Conservation (phyloP, 179 eudicot species). For the Beta corolliflora region DNA sequence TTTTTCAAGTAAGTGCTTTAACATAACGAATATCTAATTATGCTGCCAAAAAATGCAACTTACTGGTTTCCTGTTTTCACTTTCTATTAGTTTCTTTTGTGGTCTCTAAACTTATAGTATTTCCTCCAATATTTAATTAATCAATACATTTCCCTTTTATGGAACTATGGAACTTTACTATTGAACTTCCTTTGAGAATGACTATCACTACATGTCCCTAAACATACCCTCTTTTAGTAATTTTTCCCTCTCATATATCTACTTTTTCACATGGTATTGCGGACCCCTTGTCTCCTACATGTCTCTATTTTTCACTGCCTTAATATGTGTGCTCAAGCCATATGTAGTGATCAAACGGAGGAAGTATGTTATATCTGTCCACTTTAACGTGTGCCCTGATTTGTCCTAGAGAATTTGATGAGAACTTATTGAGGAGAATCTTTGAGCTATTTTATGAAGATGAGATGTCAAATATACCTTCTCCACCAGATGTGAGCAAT, state of each 20-base stretch:
- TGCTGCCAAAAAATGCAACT: background rate
- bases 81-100: background rate
- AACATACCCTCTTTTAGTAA: no score
- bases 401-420: constrained; percentile 80
- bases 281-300: no score
- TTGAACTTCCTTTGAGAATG: no score
- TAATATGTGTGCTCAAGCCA: no score
- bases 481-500: constrained; percentile 89
- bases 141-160: no score
- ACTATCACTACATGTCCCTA: no score
- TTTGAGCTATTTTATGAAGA: constrained; percentile 77
- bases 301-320: no score
- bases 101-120: background rate
- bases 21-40: background rate
- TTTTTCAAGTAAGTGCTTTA: constrained; percentile 74
- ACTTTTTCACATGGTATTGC: no score
- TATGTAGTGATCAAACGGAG: no score
- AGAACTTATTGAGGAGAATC: constrained; percentile 60
- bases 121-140: no score
- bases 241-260: no score
- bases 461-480: constrained; percentile 69
- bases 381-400: constrained; percentile 6
- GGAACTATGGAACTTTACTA: no score
- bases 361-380: background rate
- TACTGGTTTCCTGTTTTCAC: background rate